Evolutionary conservation across 108 stramenopile genomes (phyloP), one percentile per base, ranked within the genome.

Genomic region (Schizochytrium sp.): DNA sequence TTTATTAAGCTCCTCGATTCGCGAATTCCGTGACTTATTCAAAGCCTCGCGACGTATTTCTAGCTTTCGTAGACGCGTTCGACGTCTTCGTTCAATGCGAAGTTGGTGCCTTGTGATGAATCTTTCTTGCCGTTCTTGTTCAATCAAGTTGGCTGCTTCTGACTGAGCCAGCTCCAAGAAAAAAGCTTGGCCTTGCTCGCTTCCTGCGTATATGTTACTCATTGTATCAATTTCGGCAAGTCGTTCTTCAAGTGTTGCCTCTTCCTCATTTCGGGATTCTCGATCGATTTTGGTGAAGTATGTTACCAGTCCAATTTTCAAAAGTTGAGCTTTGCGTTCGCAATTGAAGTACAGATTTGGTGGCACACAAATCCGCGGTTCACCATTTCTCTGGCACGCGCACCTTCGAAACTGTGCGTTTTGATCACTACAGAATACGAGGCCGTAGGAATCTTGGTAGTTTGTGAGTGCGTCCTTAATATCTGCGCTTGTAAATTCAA

Each of bases 331-430:
- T 4, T 46, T 17, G 47, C 73, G 73, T 38, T 83, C 73, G 73
- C 73, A 83, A 53, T 53, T 47, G 50, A 53, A 83, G 73, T 83
- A 12, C 7, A 83, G 73, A 19, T 83, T 53, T 8, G 73, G 73
- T 4, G 73, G 73, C 49, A 83, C 73, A 19, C 73, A 83, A 5
- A 83, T 17, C 40, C 73, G 17, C 12, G 73, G 73, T 50, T 83
- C 73, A 8, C 73, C 73, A 19, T 83, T 19, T 53, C 73, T 17
- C 1, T 4, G 7, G 73, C 73, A 83, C 53, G 4, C 5, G 50
- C 73, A 83, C 28, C 50, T 46, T 8, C 73, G 73, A 19, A 83
- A 83, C 0, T 15, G 7, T 19, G 50, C 73, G 17, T 46, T 53
- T 50, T 83, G 73, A 5, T 53, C 4, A 38, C 10, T 47, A 4